Percentiles rank a stretch among this genome's conserved stretches.
Conservation (phyloP, 179 eudicot genomes). For the Heliamphora ciliata region DNA sequence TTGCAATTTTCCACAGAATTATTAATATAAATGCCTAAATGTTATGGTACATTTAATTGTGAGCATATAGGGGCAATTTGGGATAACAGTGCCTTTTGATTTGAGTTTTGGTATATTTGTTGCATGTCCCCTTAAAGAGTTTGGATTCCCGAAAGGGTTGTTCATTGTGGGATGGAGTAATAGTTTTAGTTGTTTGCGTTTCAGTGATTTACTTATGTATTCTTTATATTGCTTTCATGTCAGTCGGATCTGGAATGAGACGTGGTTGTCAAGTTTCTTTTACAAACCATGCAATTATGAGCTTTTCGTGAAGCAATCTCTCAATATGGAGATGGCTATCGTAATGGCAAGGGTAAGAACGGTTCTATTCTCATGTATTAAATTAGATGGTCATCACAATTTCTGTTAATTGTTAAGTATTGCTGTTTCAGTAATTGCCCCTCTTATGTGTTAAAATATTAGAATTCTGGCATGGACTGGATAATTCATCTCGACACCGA, state of each 20-base stretch:
- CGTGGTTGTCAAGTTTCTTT: slow-evolving; percentile 83
- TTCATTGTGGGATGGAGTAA: background rate
- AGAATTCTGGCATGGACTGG: slow-evolving; percentile 78
- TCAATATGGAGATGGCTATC: slow-evolving; percentile 94
- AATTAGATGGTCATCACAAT: background rate
- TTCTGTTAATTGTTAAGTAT: background rate
- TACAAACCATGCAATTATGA: slow-evolving; percentile 93
- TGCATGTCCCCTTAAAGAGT: no score
- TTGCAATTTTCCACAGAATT: no score
- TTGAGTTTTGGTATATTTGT: no score
- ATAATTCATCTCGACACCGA: slow-evolving; percentile 89
- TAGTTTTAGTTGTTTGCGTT: background rate
- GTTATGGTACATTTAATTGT: no score
- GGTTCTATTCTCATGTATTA: background rate
- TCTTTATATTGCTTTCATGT: slow-evolving; percentile 13
- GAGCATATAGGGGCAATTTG: no score
- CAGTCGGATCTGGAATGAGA: slow-evolving; percentile 92
- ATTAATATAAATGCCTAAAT: no score
- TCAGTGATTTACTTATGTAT: background rate
- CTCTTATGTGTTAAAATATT: background rate
- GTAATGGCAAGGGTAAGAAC: slow-evolving; percentile 77
- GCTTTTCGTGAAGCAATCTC: slow-evolving; percentile 79
- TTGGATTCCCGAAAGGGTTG: no score
- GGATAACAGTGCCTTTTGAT: no score
- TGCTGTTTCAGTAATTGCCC: background rate